A percentile compares a stretch with the other conserved stretches of the same genome.
phyloP scores from a whole-genome alignment of 2,329 filamentous ascomycete genomes.

The Lachnellula suecica region DNA sequence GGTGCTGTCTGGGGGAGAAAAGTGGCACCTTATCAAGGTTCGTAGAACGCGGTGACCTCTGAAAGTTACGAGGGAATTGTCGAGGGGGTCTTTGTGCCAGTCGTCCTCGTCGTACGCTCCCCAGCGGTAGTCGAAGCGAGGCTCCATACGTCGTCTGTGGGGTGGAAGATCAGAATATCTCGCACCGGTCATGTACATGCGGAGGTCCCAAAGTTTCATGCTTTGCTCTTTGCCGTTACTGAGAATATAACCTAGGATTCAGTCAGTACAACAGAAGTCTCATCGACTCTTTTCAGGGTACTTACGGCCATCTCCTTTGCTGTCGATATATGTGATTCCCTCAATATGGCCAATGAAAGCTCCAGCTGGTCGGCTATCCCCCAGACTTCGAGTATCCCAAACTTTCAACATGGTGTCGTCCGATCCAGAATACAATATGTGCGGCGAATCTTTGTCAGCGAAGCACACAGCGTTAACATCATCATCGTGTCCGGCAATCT shows the following conservation, averaged over 20 bases:
- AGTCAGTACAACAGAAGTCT: constrained; percentile 2
- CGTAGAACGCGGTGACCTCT: constrained; percentile 85
- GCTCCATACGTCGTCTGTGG: constrained; percentile 45
- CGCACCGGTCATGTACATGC: constrained; percentile 80
- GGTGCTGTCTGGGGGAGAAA: constrained; percentile 82
- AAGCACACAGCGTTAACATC: constrained; percentile 98
- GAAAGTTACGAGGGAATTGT: constrained; percentile 93
- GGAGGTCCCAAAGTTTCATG: constrained; percentile 95
- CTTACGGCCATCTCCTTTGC: constrained; percentile 63
- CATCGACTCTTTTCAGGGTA: not conserved
- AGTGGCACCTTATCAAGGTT: constrained; percentile 92
- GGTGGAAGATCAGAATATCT: constrained; percentile 57
- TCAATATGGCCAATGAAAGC: constrained; percentile 67
- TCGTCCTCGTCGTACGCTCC: constrained; percentile 62
- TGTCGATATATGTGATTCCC: constrained; percentile 68
- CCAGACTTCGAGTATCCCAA: constrained; percentile 93
- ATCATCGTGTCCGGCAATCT: constrained; percentile 65
- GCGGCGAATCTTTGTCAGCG: constrained; percentile 82
- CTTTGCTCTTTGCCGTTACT: constrained; percentile 95
- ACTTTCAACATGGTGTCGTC: constrained; percentile 94
- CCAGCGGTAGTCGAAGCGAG: constrained; percentile 74
- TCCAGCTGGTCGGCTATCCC: constrained; percentile 70
- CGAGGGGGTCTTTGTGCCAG: constrained; percentile 74
- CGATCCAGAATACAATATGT: constrained; percentile 93
- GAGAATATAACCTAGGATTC: constrained; percentile 65